Evolutionary conservation across 78 protist species (phyloP).

Genomic region (Dictyostelium brefeldianum): DNA sequence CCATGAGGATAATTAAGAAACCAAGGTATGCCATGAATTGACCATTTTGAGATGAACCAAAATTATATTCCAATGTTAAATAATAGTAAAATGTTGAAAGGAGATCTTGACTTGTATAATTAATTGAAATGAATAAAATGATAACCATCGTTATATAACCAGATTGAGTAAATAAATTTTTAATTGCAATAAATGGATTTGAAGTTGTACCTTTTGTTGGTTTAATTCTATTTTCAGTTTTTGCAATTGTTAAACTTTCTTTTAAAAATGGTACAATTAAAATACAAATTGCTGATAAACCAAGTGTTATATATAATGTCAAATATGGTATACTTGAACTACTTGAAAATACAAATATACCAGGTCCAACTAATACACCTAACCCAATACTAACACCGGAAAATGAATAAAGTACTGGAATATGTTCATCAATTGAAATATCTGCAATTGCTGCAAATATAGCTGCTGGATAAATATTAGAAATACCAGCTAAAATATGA

Average conservation of each 20-base stretch:
- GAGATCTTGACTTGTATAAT: constrained; percentile 6
- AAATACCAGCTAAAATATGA: background rate
- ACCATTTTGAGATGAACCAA: background rate
- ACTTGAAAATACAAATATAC: background rate
- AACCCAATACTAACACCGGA: background rate
- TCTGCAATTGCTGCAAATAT: background rate
- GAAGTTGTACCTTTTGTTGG: background rate
- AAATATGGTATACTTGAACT: background rate
- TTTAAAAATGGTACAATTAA: background rate
- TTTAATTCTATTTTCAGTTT: background rate
- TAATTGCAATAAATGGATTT: background rate
- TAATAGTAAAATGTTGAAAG: constrained; percentile 1
- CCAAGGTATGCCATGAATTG: background rate
- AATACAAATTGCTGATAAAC: background rate
- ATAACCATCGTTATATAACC: background rate
- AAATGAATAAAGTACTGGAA: background rate
- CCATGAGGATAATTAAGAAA: background rate
- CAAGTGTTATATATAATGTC: background rate
- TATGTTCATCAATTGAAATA: background rate
- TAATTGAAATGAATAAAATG: background rate
- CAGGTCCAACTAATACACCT: background rate
- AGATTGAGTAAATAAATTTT: background rate
- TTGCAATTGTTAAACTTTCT: background rate
- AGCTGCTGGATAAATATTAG: background rate
- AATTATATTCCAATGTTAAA: background rate